Conservation (phyloP, 2,329 filamentous ascomycete genomes). For the Stachybotrys chartarum region DNA sequence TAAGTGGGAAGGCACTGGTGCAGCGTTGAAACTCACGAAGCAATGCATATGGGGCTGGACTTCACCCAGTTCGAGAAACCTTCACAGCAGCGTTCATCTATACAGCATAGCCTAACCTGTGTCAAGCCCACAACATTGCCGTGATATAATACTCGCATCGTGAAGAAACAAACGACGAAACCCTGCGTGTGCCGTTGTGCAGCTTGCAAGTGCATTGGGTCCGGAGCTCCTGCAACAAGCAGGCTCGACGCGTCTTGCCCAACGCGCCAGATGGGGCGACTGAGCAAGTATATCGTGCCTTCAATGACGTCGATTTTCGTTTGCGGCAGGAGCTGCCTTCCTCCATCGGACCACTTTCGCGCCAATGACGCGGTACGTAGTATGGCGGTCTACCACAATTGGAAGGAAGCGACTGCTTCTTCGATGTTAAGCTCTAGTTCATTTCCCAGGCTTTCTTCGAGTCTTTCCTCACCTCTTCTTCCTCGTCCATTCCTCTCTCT, state of each 20-base stretch:
- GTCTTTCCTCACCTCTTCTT: not conserved
- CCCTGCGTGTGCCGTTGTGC: too few species aligned
- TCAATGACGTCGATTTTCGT: not conserved
- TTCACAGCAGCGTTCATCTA: too few species aligned
- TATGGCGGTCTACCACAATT: not conserved
- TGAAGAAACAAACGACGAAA: too few species aligned
- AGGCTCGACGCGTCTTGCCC: not conserved
- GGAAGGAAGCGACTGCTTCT: not conserved
- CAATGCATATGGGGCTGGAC: too few species aligned
- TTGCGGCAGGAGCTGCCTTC: not conserved
- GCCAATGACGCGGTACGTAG: not conserved
- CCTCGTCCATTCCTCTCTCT: conserved; percentile 5
- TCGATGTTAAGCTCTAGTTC: not conserved
- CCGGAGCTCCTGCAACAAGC: too few species aligned
- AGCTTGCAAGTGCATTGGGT: too few species aligned
- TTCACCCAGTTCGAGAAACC: too few species aligned
- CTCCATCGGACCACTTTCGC: not conserved
- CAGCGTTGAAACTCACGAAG: too few species aligned
- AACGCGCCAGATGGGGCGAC: not conserved
- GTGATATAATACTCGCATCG: too few species aligned
- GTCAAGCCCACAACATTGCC: too few species aligned
- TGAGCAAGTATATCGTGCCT: not conserved
- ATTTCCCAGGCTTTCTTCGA: not conserved
- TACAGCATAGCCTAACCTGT: too few species aligned
- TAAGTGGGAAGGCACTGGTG: not conserved